Evolutionary conservation across 306 rosid species (phyloP), one percentile per base, ranked within the genome.

Genomic region (Alnus rubra): DNA sequence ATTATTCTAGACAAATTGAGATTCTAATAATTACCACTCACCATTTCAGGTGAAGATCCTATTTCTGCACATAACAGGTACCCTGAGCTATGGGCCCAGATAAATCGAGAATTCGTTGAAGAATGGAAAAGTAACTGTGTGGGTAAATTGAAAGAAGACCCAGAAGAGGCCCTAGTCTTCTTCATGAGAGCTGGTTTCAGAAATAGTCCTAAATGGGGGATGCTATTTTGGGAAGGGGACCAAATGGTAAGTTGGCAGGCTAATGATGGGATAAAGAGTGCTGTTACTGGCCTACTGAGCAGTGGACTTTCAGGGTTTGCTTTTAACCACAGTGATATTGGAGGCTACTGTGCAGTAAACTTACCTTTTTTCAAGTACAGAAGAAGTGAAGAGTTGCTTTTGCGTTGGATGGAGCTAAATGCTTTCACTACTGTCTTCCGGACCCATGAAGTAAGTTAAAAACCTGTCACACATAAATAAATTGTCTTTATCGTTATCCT

Each of bases 181-280:
- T 94, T 94, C 94, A 85, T 92, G 97, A 94, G 98, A 80, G 97
- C 98, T 78, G 98, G 97, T 76, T 94, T 85, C 83, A 94, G 93
- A 85, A 85, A 91, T 78, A 92, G 98, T 51, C 97, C 97, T 4
- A 88, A 86, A 78, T 94, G 95, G 97, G 95, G 97, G 39, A 91
- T 92, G 97, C 85, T 92, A 39, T 94, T 94, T 78, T 94, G 98
- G 98, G 98, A 92, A 89, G 97, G 98, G 71, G 98, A 95, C 79
- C 98, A 95, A 87, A 95, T 92, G 98, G 98, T 95, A 9, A 95
- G 98, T 79, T 95, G 98, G 98, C 98, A 95, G 79, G 59, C 85
- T 60, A 87, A 95, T 79, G 98, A 95, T 82, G 97, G 98, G 58
- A 95, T 95, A 85, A 95, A 92, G 96, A 95, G 98, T 79, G 86